phyloP scores from a whole-genome alignment of 2,329 filamentous ascomycete genomes.

The Aspergillus fructus region DNA sequence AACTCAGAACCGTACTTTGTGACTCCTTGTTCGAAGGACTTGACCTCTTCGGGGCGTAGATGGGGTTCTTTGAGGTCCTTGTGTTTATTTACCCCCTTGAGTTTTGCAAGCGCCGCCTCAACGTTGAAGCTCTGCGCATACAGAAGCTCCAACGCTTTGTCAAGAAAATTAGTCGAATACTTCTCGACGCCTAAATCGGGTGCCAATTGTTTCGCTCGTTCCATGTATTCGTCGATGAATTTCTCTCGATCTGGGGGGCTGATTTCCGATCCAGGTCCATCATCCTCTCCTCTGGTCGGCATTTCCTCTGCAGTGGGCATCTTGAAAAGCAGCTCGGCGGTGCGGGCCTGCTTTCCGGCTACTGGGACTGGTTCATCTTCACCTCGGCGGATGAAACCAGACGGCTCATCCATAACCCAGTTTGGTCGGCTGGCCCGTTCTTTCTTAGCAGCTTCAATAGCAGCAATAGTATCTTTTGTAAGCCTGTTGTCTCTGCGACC shows the following conservation, averaged over 20 bases:
- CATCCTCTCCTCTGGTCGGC: slow-evolving; percentile 45
- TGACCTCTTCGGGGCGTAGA: slow-evolving; percentile 72
- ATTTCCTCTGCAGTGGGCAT: slow-evolving; percentile 60
- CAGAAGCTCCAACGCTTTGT: slow-evolving; percentile 75
- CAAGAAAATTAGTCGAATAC: slow-evolving; percentile 80
- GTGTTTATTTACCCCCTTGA: slow-evolving; percentile 66
- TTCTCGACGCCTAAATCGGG: slow-evolving; percentile 68
- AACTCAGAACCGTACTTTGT: slow-evolving; percentile 89
- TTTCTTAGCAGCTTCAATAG: slow-evolving; percentile 77
- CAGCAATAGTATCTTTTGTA: slow-evolving; percentile 75
- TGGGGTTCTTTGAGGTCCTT: slow-evolving; percentile 81
- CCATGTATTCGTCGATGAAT: slow-evolving; percentile 75
- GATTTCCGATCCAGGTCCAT: slow-evolving; percentile 36
- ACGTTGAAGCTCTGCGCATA: slow-evolving; percentile 70
- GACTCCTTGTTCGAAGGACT: slow-evolving; percentile 90
- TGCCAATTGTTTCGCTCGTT: slow-evolving; percentile 63
- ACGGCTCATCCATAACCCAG: slow-evolving; percentile 89
- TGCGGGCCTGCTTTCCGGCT: slow-evolving; percentile 70
- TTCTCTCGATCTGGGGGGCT: slow-evolving; percentile 48
- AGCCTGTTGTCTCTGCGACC: slow-evolving; percentile 75
- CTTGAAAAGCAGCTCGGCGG: slow-evolving; percentile 75
- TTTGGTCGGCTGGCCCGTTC: slow-evolving; percentile 80
- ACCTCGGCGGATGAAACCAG: slow-evolving; percentile 80
- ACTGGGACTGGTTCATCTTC: slow-evolving; percentile 66
- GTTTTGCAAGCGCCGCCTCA: slow-evolving; percentile 66